phyloP scores from a whole-genome alignment of 257 asterid species.

The Knoxia roxburghii region DNA sequence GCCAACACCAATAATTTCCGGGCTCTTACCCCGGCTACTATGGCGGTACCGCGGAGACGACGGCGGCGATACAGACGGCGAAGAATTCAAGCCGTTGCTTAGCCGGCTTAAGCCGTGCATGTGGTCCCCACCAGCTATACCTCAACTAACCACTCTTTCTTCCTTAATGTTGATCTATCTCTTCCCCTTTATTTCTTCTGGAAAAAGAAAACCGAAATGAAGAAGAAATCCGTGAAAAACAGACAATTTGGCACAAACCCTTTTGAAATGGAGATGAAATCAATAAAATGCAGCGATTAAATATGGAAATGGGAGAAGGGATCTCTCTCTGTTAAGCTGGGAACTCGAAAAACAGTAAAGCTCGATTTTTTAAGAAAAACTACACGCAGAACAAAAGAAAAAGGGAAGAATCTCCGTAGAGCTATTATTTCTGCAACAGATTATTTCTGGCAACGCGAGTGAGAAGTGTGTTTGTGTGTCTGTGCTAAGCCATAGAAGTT shows the following conservation, averaged over 20 bases:
- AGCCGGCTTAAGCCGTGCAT: slow-evolving; percentile 99
- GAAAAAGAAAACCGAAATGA: background rate
- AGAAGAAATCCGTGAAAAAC: background rate
- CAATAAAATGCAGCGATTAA: background rate
- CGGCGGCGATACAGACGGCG: slow-evolving; percentile 77
- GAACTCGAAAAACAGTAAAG: background rate
- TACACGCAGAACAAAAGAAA: background rate
- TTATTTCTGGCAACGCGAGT: no score
- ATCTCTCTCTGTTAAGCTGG: background rate
- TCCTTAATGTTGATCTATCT: background rate
- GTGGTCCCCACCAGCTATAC: slow-evolving; percentile 10
- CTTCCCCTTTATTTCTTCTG: background rate
- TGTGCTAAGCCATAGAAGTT: background rate
- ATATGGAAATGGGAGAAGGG: slow-evolving; percentile 8
- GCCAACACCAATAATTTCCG: slow-evolving; percentile 26
- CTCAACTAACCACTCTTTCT: background rate
- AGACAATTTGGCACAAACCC: slow-evolving; percentile 5
- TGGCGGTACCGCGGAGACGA: slow-evolving; percentile 74
- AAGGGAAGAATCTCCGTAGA: background rate
- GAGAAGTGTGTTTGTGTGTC: background rate
- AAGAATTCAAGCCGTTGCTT: slow-evolving; percentile 64
- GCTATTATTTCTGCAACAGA: no score
- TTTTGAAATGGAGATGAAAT: background rate
- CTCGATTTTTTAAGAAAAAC: background rate
- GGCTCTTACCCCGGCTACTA: slow-evolving; percentile 41